Percentiles rank a stretch among this genome's conserved stretches.
Evolutionary conservation across 192 early-diverging fungal species (phyloP).

Genomic region (Endogone sp.): DNA sequence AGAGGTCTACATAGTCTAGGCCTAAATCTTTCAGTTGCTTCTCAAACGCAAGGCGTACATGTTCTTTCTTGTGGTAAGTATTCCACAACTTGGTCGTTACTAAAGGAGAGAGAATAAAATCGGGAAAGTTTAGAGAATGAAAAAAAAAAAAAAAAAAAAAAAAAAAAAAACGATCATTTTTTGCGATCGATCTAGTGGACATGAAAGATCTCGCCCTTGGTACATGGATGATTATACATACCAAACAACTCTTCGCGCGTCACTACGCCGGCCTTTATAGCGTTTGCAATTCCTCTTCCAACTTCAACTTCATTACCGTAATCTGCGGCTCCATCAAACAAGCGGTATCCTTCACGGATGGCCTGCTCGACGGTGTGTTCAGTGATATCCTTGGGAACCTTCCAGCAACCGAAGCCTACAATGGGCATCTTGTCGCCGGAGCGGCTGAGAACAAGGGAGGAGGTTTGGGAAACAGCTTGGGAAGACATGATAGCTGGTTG

Average conservation of each 20-base stretch:
- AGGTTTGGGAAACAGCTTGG: not conserved
- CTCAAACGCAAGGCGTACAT: slow-evolving; percentile 51
- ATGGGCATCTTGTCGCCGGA: slow-evolving; percentile 51
- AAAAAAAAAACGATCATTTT: not conserved
- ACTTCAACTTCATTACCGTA: slow-evolving; percentile 67
- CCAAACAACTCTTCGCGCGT: slow-evolving; percentile 49
- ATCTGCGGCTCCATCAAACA: slow-evolving; percentile 50
- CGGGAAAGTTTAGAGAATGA: no score
- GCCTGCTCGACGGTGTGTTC: slow-evolving; percentile 39
- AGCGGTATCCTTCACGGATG: slow-evolving; percentile 30
- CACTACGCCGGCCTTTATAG: slow-evolving; percentile 44
- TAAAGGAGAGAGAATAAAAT: not conserved
- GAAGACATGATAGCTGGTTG: no score
- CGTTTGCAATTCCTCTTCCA: slow-evolving; percentile 49
- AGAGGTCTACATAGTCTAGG: slow-evolving; percentile 62
- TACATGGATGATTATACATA: not conserved
- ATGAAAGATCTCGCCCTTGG: no score
- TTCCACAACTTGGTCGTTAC: slow-evolving; percentile 57
- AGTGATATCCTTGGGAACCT: slow-evolving; percentile 37
- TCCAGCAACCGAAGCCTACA: slow-evolving; percentile 51
- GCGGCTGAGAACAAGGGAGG: slow-evolving; percentile 35
- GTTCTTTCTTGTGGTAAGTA: slow-evolving; percentile 52
- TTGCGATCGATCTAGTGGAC: no score
- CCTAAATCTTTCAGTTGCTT: slow-evolving; percentile 46
- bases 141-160: not conserved